phyloP scores from a whole-genome alignment of 768 basidiomycete genomes.

The Paxillus involutus region DNA sequence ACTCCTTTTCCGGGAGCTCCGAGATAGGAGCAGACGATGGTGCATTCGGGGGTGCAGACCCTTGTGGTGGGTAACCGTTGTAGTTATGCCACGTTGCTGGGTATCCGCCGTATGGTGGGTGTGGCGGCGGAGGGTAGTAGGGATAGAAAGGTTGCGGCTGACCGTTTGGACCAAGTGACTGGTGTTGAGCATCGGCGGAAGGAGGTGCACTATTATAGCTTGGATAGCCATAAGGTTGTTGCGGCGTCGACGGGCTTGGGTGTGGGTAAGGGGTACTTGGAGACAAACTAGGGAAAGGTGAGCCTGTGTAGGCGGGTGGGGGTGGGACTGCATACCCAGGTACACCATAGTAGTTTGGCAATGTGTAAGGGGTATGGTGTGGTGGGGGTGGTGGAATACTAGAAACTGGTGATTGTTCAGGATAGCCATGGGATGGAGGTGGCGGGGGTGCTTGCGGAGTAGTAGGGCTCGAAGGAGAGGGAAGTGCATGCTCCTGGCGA shows the following conservation, averaged over 20 bases:
- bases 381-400: slow-evolving; percentile 25
- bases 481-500: slow-evolving; percentile 19
- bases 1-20: slow-evolving; percentile 28
- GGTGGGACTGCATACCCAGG: slow-evolving; percentile 20
- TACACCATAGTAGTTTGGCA: slow-evolving; percentile 33
- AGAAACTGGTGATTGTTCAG: slow-evolving; percentile 27
- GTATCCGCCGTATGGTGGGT: slow-evolving; percentile 30
- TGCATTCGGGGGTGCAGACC: slow-evolving; percentile 20
- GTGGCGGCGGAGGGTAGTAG: slow-evolving; percentile 32
- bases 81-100: slow-evolving; percentile 28
- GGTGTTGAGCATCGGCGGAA: slow-evolving; percentile 28
- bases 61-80: slow-evolving; percentile 30
- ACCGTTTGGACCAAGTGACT: slow-evolving; percentile 12
- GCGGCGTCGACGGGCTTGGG: slow-evolving; percentile 14
- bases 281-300: slow-evolving; percentile 18
- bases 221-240: slow-evolving; percentile 25
- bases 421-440: slow-evolving; percentile 24
- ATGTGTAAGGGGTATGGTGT: slow-evolving; percentile 33
- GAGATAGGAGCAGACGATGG: slow-evolving; percentile 13
- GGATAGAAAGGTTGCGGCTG: slow-evolving; percentile 28
- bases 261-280: slow-evolving; percentile 23
- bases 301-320: slow-evolving; percentile 5
- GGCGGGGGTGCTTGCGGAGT: slow-evolving; percentile 23
- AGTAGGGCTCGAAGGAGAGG: slow-evolving; percentile 32
- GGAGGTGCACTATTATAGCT: slow-evolving; percentile 18